Evolutionary conservation across 345 rosid genomes (phyloP).

Genomic region (Brassica napus): DNA sequence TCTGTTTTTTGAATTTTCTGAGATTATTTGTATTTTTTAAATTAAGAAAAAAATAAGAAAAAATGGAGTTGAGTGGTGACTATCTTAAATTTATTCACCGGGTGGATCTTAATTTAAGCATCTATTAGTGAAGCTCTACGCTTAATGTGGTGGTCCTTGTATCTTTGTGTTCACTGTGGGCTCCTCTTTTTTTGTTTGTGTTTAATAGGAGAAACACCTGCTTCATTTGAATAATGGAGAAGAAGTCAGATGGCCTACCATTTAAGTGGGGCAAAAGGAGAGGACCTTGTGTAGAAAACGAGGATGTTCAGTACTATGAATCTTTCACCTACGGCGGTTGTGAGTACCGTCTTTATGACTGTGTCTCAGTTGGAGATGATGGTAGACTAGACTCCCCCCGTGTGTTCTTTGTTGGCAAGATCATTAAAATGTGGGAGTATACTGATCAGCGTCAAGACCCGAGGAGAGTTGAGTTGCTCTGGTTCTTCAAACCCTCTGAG

Average conservation of each 20-base stretch:
- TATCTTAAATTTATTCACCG: too few relatives aligned
- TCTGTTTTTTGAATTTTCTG: background rate
- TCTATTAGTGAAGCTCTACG: background rate
- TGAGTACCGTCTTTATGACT: conserved; percentile 63
- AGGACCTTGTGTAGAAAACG: conserved; percentile 51
- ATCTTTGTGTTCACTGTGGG: background rate
- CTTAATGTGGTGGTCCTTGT: background rate
- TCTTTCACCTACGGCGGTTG: conserved; percentile 61
- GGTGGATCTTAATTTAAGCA: background rate
- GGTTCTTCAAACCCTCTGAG: conserved; percentile 75
- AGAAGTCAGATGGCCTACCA: background rate
- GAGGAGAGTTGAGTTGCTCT: conserved; percentile 59
- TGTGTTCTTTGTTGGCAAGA: conserved; percentile 64
- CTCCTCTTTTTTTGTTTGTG: background rate
- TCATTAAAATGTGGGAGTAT: conserved; percentile 65
- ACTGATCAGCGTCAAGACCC: conserved; percentile 40
- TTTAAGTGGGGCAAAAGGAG: conserved; percentile 61
- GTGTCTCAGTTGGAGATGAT: conserved; percentile 52
- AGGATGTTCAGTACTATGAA: conserved; percentile 60
- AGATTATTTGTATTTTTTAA: too few relatives aligned
- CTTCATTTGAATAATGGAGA: background rate
- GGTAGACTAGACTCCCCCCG: conserved; percentile 55
- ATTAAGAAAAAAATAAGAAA: too few relatives aligned
- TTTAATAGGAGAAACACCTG: background rate
- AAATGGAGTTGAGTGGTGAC: background rate